Conservation (phyloP, 352 stramenopile species). For the Phytophthora quininea region DNA sequence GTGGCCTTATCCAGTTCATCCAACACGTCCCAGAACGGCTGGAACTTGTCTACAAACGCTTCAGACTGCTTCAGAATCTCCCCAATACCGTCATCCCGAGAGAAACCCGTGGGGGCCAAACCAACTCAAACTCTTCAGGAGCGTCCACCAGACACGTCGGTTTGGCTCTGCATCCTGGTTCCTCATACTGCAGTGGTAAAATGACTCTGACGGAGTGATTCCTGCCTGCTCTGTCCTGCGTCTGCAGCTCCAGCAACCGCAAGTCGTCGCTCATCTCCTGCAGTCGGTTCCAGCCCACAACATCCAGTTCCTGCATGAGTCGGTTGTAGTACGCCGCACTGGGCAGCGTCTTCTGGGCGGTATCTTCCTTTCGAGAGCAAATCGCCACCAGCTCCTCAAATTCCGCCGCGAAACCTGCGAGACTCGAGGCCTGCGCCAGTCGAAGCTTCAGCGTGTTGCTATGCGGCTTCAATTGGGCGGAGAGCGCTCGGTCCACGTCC, state of each 20-base stretch:
- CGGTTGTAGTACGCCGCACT: conserved; percentile 61
- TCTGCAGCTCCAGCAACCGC: conserved; percentile 55
- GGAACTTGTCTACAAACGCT: conserved; percentile 60
- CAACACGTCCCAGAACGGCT: conserved; percentile 81
- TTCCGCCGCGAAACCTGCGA: conserved; percentile 57
- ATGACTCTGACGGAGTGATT: conserved; percentile 50
- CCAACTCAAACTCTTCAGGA: conserved; percentile 52
- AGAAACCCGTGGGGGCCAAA: conserved; percentile 25
- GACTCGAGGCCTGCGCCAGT: conserved; percentile 57
- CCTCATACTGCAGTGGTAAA: conserved; percentile 50
- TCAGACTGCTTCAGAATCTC: conserved; percentile 57
- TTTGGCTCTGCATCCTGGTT: not conserved
- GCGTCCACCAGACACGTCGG: conserved; percentile 57
- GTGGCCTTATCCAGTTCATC: conserved; percentile 75
- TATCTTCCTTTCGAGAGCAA: conserved; percentile 22
- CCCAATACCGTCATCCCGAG: conserved; percentile 21
- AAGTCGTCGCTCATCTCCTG: conserved; percentile 66
- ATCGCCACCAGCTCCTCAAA: conserved; percentile 69
- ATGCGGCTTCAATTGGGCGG: conserved; percentile 47
- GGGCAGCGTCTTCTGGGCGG: conserved; percentile 32
- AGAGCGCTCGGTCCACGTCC: conserved; percentile 62
- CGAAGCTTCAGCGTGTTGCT: conserved; percentile 59
- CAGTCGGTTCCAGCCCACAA: conserved; percentile 65
- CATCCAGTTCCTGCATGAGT: conserved; percentile 66
- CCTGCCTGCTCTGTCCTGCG: conserved; percentile 42